Evolutionary conservation across 495 filamentous ascomycete genomes (phyloP).

Genomic region (Tuber melanosporum): DNA sequence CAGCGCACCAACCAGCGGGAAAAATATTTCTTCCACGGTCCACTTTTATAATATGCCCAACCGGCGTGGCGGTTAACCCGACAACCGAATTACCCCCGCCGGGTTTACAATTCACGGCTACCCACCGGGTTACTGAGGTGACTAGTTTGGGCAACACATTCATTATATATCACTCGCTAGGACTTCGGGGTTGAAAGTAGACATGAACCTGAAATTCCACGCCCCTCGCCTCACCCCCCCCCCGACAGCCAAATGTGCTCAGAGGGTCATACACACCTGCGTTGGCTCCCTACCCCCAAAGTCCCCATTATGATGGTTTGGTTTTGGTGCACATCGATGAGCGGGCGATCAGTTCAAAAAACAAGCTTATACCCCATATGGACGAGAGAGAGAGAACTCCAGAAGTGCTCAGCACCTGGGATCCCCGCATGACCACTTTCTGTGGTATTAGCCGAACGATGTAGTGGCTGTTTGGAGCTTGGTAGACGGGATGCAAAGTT

Average conservation of each 20-base stretch:
- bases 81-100: not conserved
- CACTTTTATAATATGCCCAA: not conserved
- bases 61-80: not conserved
- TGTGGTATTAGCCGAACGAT: too few relatives aligned
- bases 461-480: not conserved
- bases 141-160: not conserved
- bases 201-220: not conserved
- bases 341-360: too few relatives aligned
- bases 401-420: not conserved
- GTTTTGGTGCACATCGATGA: too few relatives aligned
- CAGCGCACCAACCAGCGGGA: not conserved
- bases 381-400: not conserved
- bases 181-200: not conserved
- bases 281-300: not conserved
- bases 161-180: not conserved
- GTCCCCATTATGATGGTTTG: not conserved
- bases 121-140: too few relatives aligned
- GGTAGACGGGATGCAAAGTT: not conserved
- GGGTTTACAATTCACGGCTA: not conserved
- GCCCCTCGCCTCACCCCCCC: not conserved
- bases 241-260: too few relatives aligned
- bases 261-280: too few relatives aligned
- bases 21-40: not conserved
- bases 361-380: not conserved
- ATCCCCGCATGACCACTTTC: not conserved